Percentiles rank a stretch among this genome's conserved stretches.
Evolutionary conservation across 2,329 filamentous ascomycete species (phyloP).

Genomic region (Monosporascus sp.): DNA sequence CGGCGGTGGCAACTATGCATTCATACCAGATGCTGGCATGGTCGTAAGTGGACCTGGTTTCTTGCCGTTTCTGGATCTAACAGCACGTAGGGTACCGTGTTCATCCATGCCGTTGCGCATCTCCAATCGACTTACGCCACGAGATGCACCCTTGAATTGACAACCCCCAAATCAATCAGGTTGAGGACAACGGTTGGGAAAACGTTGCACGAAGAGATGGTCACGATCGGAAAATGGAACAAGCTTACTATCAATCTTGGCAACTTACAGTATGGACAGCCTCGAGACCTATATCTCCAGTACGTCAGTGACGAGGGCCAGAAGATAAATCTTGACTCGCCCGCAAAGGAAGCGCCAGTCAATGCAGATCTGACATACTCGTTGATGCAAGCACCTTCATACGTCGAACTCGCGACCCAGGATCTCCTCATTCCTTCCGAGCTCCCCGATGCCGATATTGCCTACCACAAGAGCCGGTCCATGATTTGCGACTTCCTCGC

Average conservation of each 20-base stretch:
- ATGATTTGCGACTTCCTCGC: conserved; percentile 45
- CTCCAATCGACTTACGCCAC: conserved; percentile 54
- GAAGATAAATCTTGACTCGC: background rate
- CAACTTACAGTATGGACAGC: conserved; percentile 57
- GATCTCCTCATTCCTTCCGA: conserved; percentile 13
- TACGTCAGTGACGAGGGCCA: conserved; percentile 11
- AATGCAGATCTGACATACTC: conserved; percentile 30
- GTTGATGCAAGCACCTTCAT: conserved; percentile 11
- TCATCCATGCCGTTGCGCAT: conserved; percentile 57
- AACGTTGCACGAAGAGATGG: conserved; percentile 30
- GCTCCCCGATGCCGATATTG: conserved; percentile 30
- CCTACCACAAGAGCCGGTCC: conserved; percentile 49
- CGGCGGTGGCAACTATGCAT: conserved; percentile 52
- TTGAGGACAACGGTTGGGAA: conserved; percentile 36
- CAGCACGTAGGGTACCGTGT: conserved; percentile 46
- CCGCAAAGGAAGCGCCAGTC: conserved; percentile 21
- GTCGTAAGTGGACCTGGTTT: conserved; percentile 33
- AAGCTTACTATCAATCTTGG: conserved; percentile 38
- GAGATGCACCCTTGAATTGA: conserved; percentile 37
- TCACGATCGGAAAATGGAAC: conserved; percentile 11
- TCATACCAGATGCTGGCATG: conserved; percentile 59
- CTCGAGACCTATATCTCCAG: conserved; percentile 48
- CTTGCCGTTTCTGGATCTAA: conserved; percentile 2
- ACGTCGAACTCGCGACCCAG: conserved; percentile 2
- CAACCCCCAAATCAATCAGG: conserved; percentile 29